Base-by-base conservation (phyloP, 257 asterid genomes). In the Marsdenia floribunda region DNA sequence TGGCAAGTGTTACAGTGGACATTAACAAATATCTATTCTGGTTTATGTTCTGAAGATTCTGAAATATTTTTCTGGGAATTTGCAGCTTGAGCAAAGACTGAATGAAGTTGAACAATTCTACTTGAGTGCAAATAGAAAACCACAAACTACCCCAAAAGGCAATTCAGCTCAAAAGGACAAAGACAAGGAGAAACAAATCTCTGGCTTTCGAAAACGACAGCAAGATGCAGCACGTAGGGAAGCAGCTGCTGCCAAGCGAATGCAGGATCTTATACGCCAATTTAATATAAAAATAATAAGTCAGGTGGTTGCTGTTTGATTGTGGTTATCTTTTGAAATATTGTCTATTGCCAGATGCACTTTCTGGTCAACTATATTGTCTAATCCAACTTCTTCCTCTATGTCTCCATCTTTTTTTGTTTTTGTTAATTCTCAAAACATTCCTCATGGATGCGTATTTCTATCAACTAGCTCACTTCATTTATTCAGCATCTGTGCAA, bases 261-360 rank as follows among this genome's bases (percentile, higher is more conserved):
- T 91, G 93, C 96, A 91, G 79, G 96, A 91, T 7, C 97, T 93
- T 61, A 86, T 90, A 80, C 87, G 87, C 64, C 92, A 93, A 75
- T 88, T 91, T 70, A 91, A 66, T 66, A 11, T 85, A 64, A 84
- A 82, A 18, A 88, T 91, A 83, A 47, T 90, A 46, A 84, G 86
- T 16, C 87, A 87, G 90, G 98, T 91, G 77, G 69, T 24, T 42
- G 46, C 12, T 24, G 53, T 72, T 57, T 26, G 4, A 49, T 74
- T 80, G 68, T 50, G 49, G 57, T 15, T 70, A 44, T 77, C 13
- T 13, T 74, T 54, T 24, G 13, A 70, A 50, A 16, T 70, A 54
- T 59, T 58, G 15, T n/a, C 47, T 38, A 12, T 21, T 68, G 37
- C 55, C 16, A 46, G 26, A 53, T 59, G 12, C 15, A 22, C 6